Conservation (phyloP, 2,329 filamentous ascomycete species). For the Lasiodiplodia sp. region DNA sequence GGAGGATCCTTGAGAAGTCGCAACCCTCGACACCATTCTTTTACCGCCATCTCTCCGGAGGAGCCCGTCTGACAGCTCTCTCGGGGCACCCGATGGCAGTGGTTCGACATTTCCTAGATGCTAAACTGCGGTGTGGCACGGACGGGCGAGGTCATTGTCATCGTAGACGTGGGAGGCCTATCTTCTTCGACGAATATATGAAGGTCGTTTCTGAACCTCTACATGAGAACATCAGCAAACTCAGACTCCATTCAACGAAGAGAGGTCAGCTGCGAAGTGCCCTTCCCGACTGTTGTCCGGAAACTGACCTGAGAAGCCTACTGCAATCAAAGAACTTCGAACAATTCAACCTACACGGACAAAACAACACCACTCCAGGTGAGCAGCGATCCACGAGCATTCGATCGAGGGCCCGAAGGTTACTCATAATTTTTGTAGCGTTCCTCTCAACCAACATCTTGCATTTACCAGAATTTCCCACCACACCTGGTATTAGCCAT, state of each 20-base stretch:
- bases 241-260: neutral
- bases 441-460: neutral
- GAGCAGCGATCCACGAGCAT: neutral
- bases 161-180: neutral
- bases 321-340: neutral
- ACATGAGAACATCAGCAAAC: neutral
- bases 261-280: neutral
- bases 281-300: neutral
- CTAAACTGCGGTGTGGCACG: neutral
- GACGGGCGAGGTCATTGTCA: neutral
- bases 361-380: neutral
- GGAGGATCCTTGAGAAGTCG: neutral
- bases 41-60: slow-evolving; percentile 13
- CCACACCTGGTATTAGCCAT: neutral
- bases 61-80: neutral
- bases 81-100: slow-evolving; percentile 14
- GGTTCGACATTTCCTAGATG: slow-evolving; percentile 2
- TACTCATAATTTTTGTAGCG: neutral
- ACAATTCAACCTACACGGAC: neutral
- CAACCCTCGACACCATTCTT: neutral
- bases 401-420: neutral
- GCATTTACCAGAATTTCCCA: neutral
- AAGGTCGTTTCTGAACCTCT: neutral
- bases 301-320: neutral
- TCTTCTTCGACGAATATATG: neutral